Percentiles rank a stretch among this genome's conserved stretches.
Evolutionary conservation across 2,329 filamentous ascomycete genomes (phyloP).

Genomic region (Geosmithia putterillii): DNA sequence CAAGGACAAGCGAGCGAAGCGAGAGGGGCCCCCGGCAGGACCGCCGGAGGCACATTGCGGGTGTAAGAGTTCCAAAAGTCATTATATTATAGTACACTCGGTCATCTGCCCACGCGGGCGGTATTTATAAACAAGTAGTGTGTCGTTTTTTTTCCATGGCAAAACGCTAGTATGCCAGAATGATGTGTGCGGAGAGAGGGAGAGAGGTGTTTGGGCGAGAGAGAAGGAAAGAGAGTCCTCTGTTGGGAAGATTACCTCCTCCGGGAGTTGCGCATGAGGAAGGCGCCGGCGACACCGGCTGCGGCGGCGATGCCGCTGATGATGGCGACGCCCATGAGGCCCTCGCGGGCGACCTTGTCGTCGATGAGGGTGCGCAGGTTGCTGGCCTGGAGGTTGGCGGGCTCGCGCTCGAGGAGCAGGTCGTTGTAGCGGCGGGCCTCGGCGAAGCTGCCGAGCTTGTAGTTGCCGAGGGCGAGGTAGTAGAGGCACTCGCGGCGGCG

Average conservation of each 20-base stretch:
- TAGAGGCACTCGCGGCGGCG: conserved; percentile 95
- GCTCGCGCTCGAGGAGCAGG: conserved; percentile 79
- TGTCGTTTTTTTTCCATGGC: too few relatives aligned
- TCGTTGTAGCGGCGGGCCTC: conserved; percentile 95
- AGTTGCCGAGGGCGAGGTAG: conserved; percentile 94
- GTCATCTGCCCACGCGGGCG: too few relatives aligned
- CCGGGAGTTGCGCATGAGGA: conserved; percentile 68
- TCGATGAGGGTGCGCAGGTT: conserved; percentile 84
- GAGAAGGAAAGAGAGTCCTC: neutral
- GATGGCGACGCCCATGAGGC: conserved; percentile 87
- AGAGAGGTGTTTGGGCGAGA: too few relatives aligned
- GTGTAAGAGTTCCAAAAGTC: too few relatives aligned
- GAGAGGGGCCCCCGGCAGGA: too few relatives aligned
- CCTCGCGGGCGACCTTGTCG: conserved; percentile 91
- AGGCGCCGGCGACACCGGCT: conserved; percentile 82
- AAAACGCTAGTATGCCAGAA: too few relatives aligned
- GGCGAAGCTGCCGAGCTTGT: conserved; percentile 95
- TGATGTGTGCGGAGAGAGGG: too few relatives aligned
- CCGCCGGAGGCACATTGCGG: too few relatives aligned
- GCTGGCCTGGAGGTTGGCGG: conserved; percentile 77
- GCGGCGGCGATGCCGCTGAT: conserved; percentile 86
- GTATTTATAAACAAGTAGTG: too few relatives aligned
- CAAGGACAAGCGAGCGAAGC: too few relatives aligned
- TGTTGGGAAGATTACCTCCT: conserved; percentile 27
- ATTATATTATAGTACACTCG: too few relatives aligned